Percentiles rank a stretch among this genome's conserved stretches.
These are phyloP conservation scores for Saccharomyces eubayanus DNA, from an alignment of 805 yeast species.

Conservation along the genomic window DNA sequence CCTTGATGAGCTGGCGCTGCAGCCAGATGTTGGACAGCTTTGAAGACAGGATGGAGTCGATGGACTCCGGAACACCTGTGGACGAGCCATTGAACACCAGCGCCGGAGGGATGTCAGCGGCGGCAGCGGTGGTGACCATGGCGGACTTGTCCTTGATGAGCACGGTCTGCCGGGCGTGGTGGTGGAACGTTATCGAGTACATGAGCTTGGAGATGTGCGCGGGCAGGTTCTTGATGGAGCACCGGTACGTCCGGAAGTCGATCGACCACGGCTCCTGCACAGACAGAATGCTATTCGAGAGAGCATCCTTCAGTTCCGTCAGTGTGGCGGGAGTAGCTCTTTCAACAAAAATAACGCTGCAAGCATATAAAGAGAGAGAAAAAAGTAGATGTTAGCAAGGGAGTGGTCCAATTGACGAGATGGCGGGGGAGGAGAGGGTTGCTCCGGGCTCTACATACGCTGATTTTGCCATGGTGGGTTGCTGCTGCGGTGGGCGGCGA, in stretches of 20 bases:
- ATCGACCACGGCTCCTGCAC: slow-evolving; percentile 26
- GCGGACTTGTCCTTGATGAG: slow-evolving; percentile 22
- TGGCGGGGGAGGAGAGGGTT: not conserved
- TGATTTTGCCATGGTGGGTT: not conserved
- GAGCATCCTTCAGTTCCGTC: slow-evolving; percentile 24
- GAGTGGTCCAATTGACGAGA: not conserved
- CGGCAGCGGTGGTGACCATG: slow-evolving; percentile 16
- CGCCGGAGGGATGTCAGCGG: slow-evolving; percentile 10
- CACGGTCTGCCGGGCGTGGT: slow-evolving; percentile 18
- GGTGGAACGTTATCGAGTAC: slow-evolving; percentile 24
- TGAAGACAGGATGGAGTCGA: slow-evolving; percentile 18
- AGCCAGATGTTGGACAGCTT: slow-evolving; percentile 29
- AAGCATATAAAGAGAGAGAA: not conserved
- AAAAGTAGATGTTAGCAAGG: not conserved
- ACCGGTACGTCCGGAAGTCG: slow-evolving; percentile 26
- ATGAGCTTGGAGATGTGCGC: slow-evolving; percentile 18
- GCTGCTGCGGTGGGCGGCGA: not conserved
- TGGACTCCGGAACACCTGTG: slow-evolving; percentile 19
- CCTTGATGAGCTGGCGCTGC: slow-evolving; percentile 26
- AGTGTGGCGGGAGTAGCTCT: slow-evolving; percentile 28
- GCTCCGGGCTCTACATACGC: not conserved
- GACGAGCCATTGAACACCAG: slow-evolving; percentile 15
- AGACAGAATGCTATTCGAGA: slow-evolving; percentile 18
- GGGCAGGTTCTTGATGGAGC: slow-evolving; percentile 17
- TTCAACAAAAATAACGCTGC: slow-evolving; percentile 27